These are phyloP conservation scores for Exophiala aquamarina DNA, from an alignment of 2,329 filamentous ascomycete genomes.

Conservation along the genomic window DNA sequence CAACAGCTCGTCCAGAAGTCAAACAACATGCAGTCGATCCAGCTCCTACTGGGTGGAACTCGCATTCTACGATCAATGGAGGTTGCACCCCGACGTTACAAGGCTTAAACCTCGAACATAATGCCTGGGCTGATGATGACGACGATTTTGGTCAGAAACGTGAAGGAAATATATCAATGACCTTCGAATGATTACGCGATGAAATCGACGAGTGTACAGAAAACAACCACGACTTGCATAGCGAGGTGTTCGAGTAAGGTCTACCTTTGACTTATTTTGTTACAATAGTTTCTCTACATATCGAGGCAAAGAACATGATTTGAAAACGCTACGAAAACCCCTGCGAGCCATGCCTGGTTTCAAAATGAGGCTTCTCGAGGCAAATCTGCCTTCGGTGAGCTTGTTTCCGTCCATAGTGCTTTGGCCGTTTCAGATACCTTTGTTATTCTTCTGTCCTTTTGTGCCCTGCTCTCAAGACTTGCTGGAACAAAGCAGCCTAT, in stretches of 20 bases:
- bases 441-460: too few species aligned
- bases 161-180: constrained; percentile 71
- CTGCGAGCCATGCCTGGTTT: too few species aligned
- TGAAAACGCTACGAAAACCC: too few species aligned
- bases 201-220: constrained; percentile 4
- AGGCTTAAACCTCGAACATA: constrained; percentile 46
- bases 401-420: too few species aligned
- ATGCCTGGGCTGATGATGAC: constrained; percentile 71
- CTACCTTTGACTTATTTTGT: too few species aligned
- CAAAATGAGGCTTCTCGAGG: too few species aligned
- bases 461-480: too few species aligned
- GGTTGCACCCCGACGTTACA: constrained; percentile 21
- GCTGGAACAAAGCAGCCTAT: too few species aligned
- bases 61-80: background rate
- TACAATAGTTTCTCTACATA: too few species aligned
- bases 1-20: constrained; percentile 18
- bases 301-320: too few species aligned
- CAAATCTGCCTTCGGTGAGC: too few species aligned
- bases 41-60: constrained; percentile 11
- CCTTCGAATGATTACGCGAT: constrained; percentile 62
- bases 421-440: too few species aligned
- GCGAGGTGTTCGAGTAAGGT: constrained; percentile 15
- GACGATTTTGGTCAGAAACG: constrained; percentile 68
- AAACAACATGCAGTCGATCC: constrained; percentile 24
- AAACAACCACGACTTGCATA: constrained; percentile 9